Evolutionary conservation across 2,329 filamentous ascomycete genomes (phyloP).

Genomic region (Cercospora beticola): DNA sequence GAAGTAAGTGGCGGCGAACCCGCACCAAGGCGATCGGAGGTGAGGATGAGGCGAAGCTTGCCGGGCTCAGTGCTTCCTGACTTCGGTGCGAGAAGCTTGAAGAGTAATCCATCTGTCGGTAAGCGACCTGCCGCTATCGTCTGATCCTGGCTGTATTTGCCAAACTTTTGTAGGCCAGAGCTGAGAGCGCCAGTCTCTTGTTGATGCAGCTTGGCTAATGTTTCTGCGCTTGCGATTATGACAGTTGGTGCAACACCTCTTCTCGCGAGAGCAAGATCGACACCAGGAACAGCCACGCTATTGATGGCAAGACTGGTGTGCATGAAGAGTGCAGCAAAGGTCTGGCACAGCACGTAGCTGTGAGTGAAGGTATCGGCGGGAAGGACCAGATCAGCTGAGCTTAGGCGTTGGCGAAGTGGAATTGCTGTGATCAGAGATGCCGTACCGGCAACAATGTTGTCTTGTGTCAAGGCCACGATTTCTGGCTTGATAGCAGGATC

Average conservation of each 20-base stretch:
- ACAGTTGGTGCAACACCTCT: constrained; percentile 77
- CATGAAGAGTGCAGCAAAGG: constrained; percentile 77
- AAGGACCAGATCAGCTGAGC: constrained; percentile 75
- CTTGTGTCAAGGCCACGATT: constrained; percentile 76
- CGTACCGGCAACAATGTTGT: constrained; percentile 85
- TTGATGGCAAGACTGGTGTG: constrained; percentile 86
- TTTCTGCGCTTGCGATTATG: constrained; percentile 72
- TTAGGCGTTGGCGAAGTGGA: constrained; percentile 71
- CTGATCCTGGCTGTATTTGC: constrained; percentile 71
- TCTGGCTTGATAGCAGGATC: constrained; percentile 56
- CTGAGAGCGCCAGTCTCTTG: constrained; percentile 54
- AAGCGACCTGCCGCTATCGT: constrained; percentile 72
- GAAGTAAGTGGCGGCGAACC: constrained; percentile 64
- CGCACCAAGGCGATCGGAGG: constrained; percentile 69
- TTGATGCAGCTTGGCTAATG: constrained; percentile 68
- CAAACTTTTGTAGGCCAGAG: constrained; percentile 63
- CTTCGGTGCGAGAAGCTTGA: constrained; percentile 58
- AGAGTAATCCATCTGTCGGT: constrained; percentile 64
- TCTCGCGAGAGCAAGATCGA: constrained; percentile 71
- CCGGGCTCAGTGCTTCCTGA: constrained; percentile 62
- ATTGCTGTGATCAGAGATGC: constrained; percentile 74
- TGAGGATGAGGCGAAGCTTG: constrained; percentile 77
- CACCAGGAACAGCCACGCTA: constrained; percentile 73
- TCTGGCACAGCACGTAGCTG: constrained; percentile 75
- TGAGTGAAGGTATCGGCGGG: constrained; percentile 78